Conservation (phyloP, 2,329 filamentous ascomycete genomes). For the Hypomyces perniciosus region DNA sequence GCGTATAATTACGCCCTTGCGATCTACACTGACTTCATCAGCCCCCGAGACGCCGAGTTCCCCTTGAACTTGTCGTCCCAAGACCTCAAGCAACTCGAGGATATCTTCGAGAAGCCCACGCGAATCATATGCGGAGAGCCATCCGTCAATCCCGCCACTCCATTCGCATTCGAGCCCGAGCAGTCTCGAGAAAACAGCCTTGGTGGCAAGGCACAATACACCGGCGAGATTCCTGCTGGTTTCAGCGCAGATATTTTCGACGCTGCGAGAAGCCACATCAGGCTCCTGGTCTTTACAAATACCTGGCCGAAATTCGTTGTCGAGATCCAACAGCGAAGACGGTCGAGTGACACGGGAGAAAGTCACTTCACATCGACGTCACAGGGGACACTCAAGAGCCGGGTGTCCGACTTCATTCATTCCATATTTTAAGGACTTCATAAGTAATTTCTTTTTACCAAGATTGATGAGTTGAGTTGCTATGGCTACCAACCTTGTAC, state of each 20-base stretch:
- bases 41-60: conserved; percentile 53
- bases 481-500: no score
- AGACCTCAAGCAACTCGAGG: conserved; percentile 44
- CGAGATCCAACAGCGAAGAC: conserved; percentile 14
- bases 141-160: conserved; percentile 30
- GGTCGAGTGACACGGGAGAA: conserved; percentile 13
- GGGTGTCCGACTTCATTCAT: no score
- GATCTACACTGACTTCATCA: conserved; percentile 57
- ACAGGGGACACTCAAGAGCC: no score
- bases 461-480: no score
- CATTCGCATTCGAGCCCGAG: conserved; percentile 26
- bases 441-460: no score
- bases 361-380: conserved; percentile 1
- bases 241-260: conserved; percentile 53
- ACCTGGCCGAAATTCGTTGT: conserved; percentile 56
- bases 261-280: conserved; percentile 50
- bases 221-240: conserved; percentile 36
- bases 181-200: not conserved
- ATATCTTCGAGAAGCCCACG: conserved; percentile 48
- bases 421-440: no score
- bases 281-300: conserved; percentile 61
- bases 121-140: conserved; percentile 33
- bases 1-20: conserved; percentile 52
- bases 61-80: conserved; percentile 56
- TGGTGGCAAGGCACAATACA: conserved; percentile 19